Evolutionary conservation across 768 basidiomycete genomes (phyloP).

Genomic region (Kondoa subrosea): DNA sequence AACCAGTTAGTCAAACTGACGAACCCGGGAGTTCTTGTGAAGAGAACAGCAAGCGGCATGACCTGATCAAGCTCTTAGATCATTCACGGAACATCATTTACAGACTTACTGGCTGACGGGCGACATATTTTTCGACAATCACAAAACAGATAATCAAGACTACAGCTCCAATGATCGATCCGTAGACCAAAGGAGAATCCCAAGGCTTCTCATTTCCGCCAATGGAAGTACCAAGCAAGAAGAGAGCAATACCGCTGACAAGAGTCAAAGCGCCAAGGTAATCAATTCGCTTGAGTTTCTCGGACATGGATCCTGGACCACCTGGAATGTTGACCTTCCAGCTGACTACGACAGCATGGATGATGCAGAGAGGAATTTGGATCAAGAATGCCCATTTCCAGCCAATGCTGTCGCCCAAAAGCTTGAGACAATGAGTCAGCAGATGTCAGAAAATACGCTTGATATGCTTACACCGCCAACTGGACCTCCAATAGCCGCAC

Average conservation of each 20-base stretch:
- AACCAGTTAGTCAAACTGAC: constrained; percentile 22
- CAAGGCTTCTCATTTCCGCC: constrained; percentile 21
- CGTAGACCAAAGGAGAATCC: constrained; percentile 19
- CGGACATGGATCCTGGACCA: constrained; percentile 34
- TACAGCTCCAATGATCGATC: constrained; percentile 14
- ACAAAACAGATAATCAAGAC: constrained; percentile 18
- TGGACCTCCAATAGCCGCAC: constrained; percentile 47
- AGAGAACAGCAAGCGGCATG: constrained; percentile 21
- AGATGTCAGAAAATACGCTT: neutral
- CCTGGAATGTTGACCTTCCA: constrained; percentile 43
- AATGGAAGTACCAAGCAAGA: constrained; percentile 32
- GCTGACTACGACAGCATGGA: constrained; percentile 43
- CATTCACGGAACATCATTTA: too few species aligned
- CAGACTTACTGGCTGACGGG: constrained; percentile 17
- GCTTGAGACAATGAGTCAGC: constrained; percentile 15
- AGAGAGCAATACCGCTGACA: constrained; percentile 42
- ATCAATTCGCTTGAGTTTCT: constrained; percentile 47
- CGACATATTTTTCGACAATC: constrained; percentile 21
- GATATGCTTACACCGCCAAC: constrained; percentile 37
- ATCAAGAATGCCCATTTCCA: constrained; percentile 42
- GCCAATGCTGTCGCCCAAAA: constrained; percentile 47
- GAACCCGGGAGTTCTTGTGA: constrained; percentile 20
- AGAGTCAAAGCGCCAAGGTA: constrained; percentile 46
- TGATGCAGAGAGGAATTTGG: constrained; percentile 39
- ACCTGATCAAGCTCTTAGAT: too few species aligned